phyloP scores from a whole-genome alignment of 2,329 filamentous ascomycete species.

The Penicillium sp. region DNA sequence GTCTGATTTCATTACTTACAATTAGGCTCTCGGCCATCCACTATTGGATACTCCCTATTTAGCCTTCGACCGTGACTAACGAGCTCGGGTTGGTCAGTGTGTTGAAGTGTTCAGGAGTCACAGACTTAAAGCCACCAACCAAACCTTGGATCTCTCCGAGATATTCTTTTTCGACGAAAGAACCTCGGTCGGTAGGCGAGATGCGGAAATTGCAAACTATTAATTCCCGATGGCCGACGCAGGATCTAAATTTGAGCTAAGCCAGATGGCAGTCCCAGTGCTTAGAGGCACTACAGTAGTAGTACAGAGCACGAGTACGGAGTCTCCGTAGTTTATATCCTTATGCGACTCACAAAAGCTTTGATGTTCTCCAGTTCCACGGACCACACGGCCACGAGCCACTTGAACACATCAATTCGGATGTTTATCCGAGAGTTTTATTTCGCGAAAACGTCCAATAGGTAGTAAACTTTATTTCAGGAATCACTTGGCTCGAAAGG shows the following conservation, averaged over 20 bases:
- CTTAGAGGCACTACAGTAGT: too few species aligned
- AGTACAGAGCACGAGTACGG: too few species aligned
- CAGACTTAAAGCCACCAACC: background rate
- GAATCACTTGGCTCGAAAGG: background rate
- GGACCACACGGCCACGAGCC: background rate
- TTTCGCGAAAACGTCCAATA: background rate
- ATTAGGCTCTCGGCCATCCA: background rate
- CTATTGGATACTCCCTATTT: background rate
- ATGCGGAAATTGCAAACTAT: background rate
- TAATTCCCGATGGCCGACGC: background rate
- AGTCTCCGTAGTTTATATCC: too few species aligned
- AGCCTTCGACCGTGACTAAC: background rate
- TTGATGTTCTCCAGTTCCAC: background rate
- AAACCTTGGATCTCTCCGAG: background rate
- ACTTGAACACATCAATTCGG: background rate
- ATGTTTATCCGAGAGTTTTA: background rate
- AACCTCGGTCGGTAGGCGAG: background rate
- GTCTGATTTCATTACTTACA: background rate
- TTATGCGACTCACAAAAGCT: background rate
- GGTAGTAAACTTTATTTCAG: background rate
- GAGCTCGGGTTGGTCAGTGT: too few species aligned
- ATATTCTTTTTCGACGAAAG: background rate
- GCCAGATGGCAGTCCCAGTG: background rate
- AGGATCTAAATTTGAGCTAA: background rate
- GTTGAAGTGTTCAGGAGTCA: background rate